Evolutionary conservation across 805 yeast genomes (phyloP).

Genomic region (Schwanniomyces polymorphus): DNA sequence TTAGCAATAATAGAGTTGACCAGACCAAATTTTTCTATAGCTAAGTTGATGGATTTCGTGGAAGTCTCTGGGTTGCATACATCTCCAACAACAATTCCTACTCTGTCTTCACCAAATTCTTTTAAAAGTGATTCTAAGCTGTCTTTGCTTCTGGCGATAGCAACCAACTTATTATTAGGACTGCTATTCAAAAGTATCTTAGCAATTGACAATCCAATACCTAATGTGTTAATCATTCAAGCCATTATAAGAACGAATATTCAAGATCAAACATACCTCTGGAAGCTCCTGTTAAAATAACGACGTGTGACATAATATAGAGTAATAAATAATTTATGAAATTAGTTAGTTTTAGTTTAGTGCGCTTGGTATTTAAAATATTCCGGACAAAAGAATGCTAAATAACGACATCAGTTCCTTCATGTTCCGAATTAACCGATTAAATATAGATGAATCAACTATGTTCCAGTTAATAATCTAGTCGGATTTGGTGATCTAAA

Average conservation of each 20-base stretch:
- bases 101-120: slow-evolving; percentile 48
- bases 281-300: slow-evolving; percentile 64
- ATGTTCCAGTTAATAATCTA: too few relatives aligned
- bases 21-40: slow-evolving; percentile 52
- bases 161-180: slow-evolving; percentile 50
- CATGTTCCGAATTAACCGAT: too few relatives aligned
- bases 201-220: slow-evolving; percentile 82
- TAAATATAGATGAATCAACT: too few relatives aligned
- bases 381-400: too few relatives aligned
- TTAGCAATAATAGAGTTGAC: slow-evolving; percentile 70
- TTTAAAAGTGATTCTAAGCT: slow-evolving; percentile 44
- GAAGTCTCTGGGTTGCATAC: slow-evolving; percentile 45
- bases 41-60: slow-evolving; percentile 39
- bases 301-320: slow-evolving; percentile 17
- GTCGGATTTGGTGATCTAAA: too few relatives aligned
- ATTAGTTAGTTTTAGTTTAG: neutral
- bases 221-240: slow-evolving; percentile 25
- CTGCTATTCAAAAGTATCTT: slow-evolving; percentile 42
- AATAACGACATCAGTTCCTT: too few relatives aligned
- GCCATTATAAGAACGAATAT: neutral
- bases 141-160: slow-evolving; percentile 67
- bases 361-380: too few relatives aligned
- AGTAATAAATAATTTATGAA: neutral
- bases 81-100: slow-evolving; percentile 59
- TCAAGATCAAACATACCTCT: slow-evolving; percentile 38